Conservation (phyloP, 768 basidiomycete species). For the Calocybe gangraenosa region DNA sequence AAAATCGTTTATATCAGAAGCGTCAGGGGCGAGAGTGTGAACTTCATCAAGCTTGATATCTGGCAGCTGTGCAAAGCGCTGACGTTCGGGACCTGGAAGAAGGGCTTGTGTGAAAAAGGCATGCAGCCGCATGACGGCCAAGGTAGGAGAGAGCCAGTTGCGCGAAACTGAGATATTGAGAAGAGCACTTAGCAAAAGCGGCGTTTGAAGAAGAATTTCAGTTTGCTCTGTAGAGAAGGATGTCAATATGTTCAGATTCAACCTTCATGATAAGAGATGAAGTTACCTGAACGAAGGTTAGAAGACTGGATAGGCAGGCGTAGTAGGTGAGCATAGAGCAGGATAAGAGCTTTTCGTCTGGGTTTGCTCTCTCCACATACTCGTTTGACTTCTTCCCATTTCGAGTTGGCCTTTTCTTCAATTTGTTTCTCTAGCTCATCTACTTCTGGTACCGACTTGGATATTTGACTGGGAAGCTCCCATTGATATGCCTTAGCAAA, state of each 20-base stretch:
- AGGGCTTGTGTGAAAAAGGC: conserved; percentile 83
- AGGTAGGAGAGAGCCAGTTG: conserved; percentile 82
- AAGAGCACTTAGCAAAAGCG: conserved; percentile 71
- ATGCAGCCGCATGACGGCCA: conserved; percentile 78
- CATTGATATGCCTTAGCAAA: conserved; percentile 64
- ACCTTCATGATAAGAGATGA: neutral
- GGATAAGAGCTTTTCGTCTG: conserved; percentile 55
- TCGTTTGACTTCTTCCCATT: conserved; percentile 50
- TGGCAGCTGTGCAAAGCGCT: conserved; percentile 73
- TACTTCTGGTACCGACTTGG: conserved; percentile 33
- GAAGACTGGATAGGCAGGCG: conserved; percentile 54
- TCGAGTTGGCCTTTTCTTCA: conserved; percentile 39
- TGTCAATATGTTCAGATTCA: neutral
- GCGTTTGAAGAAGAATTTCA: conserved; percentile 64
- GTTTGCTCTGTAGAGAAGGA: conserved; percentile 62
- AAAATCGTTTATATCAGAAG: conserved; percentile 41
- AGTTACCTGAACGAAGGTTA: conserved; percentile 61
- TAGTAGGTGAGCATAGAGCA: conserved; percentile 84
- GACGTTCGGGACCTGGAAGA: conserved; percentile 46
- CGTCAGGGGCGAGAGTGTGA: conserved; percentile 28
- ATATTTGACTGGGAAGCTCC: conserved; percentile 39
- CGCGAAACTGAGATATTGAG: conserved; percentile 80
- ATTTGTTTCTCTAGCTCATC: conserved; percentile 50
- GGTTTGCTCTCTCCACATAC: conserved; percentile 33
- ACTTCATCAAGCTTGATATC: conserved; percentile 55